A percentile compares a stretch with the other conserved stretches of the same genome.
These are phyloP conservation scores for Rhodomyrtus tomentosa DNA, from an alignment of 345 rosid species.

Conservation along the genomic window DNA sequence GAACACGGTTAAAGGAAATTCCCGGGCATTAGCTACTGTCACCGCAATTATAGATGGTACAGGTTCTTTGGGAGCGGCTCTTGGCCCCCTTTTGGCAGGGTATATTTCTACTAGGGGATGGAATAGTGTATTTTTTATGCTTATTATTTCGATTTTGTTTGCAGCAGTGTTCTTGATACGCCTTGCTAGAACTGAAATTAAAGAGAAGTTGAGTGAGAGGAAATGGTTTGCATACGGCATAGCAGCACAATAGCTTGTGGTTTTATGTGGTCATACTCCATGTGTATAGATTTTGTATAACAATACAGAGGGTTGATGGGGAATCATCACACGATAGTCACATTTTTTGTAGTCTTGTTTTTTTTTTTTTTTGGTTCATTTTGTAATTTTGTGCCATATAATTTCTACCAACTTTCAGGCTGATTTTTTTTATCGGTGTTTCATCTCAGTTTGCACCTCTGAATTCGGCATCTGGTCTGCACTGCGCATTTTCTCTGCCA, in stretches of 20 bases:
- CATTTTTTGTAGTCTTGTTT: background rate
- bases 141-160: constrained; percentile 38
- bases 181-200: constrained; percentile 49
- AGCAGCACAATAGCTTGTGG: background rate
- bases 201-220: constrained; percentile 16
- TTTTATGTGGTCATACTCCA: background rate
- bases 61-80: constrained; percentile 88
- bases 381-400: background rate
- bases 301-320: background rate
- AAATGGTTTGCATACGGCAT: constrained; percentile 10
- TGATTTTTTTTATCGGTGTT: background rate
- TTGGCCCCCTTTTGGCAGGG: constrained; percentile 85
- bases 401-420: background rate
- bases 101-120: constrained; percentile 74
- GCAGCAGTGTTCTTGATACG: constrained; percentile 53
- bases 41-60: constrained; percentile 93
- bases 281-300: background rate
- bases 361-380: background rate
- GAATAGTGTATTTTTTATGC: constrained; percentile 80
- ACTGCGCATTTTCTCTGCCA: background rate
- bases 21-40: constrained; percentile 83
- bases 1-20: constrained; percentile 54
- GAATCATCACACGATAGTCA: background rate
- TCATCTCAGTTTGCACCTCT: background rate
- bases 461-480: background rate